Evolutionary conservation across 2,329 filamentous ascomycete species (phyloP), one percentile per base, ranked within the genome.

Genomic region (Diplodia intermedia): DNA sequence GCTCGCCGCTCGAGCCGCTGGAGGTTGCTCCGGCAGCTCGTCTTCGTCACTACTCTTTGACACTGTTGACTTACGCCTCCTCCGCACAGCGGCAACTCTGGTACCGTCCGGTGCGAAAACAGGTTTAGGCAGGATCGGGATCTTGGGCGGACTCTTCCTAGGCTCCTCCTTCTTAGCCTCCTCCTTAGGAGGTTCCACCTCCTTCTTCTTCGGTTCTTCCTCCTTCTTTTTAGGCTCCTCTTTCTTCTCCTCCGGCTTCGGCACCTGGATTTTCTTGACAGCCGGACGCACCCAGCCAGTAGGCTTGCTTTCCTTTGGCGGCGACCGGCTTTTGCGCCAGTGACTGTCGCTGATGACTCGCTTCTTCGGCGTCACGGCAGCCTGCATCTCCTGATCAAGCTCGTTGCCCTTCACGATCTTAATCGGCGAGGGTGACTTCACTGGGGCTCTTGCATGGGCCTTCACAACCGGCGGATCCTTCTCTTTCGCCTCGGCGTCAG

Each of bases 311-410:
- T 77, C 75, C 50, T 79, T 79, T 4, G 76, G 75, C 36, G 76
- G 75, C 5, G 77, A 76, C 67, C 75, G 74, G 75, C 88, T 89
- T 80, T 88, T 88, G 68, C 78, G 78, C 91, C 94, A 98, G 80
- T 97, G 92, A 66, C 91, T 91, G 80, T 98, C 94, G 77, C 94
- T 97, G 70, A 97, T 88, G 66, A 98, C 92, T 71, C 94, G 88
- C 84, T 97, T 97, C 81, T 92, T 93, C 18, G 94, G 94, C 55
- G 92, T 88, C 61, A 84, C 88, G 76, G 80, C 84, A 73, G 80
- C 82, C 75, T 76, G 82, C 69, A 78, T 78, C 9, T 84, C 82
- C 14, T 79, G 76, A 61, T 82, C 78, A 55, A 82, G 73, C 68
- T 80, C 78, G 61, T 79, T 80, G 70, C 76, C 76, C 40, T 71